A percentile compares a stretch with the other conserved stretches of the same genome.
phyloP scores from a whole-genome alignment of 2,329 filamentous ascomycete genomes.

The Colletotrichum sp. region DNA sequence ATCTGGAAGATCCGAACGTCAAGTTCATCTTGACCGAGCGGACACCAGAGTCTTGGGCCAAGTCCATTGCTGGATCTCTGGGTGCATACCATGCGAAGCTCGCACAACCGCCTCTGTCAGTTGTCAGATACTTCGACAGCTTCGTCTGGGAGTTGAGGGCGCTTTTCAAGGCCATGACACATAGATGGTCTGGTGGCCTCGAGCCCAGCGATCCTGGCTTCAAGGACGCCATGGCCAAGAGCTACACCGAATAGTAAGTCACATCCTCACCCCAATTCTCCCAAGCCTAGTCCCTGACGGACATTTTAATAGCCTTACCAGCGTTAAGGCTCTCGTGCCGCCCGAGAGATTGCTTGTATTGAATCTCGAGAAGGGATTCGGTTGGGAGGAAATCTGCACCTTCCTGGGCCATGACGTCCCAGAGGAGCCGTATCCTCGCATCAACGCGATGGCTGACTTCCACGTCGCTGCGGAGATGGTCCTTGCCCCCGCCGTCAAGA shows the following conservation, averaged over 20 bases:
- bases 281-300: not conserved
- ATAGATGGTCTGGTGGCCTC: constrained; percentile 12
- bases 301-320: constrained; percentile 24
- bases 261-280: too few relatives aligned
- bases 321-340: constrained; percentile 27
- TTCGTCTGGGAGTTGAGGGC: constrained; percentile 14
- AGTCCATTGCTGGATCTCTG: constrained; percentile 31
- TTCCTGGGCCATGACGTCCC: constrained; percentile 34
- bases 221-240: constrained; percentile 1
- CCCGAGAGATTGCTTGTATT: constrained; percentile 30
- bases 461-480: constrained; percentile 16
- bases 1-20: constrained; percentile 31
- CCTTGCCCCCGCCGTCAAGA: constrained; percentile 9
- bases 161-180: constrained; percentile 6
- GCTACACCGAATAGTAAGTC: constrained; percentile 9
- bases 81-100: constrained; percentile 14
- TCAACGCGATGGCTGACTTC: constrained; percentile 17
- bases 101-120: constrained; percentile 11
- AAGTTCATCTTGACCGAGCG: constrained; percentile 41
- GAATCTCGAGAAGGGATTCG: constrained; percentile 37
- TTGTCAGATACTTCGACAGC: constrained; percentile 9
- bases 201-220: not conserved
- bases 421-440: constrained; percentile 29
- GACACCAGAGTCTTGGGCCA: constrained; percentile 36
- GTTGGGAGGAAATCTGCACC: constrained; percentile 40